Base-by-base conservation (phyloP, 305 asterid species). In the Ilex paraguariensis region DNA sequence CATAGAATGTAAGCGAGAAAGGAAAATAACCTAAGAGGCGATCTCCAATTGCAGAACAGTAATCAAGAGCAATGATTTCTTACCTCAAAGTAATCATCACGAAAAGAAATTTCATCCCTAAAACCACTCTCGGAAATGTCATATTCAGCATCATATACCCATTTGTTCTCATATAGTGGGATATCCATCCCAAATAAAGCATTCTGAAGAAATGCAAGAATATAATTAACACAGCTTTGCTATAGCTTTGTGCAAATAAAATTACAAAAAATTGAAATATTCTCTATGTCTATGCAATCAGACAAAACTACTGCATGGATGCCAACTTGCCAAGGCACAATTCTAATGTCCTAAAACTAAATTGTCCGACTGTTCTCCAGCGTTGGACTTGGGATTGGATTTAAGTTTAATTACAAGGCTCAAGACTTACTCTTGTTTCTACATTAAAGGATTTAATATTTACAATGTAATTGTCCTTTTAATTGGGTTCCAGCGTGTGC, bases 131-230 rank as follows among this genome's bases (percentile, higher is more conserved):
- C 87, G 33, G 78, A 79, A 57, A 60, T 57, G 67, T 59, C 65
- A 71, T 76, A 71, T 36, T 75, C 83, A 67, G 63, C 73, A 44
- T 66, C 63, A 64, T 73, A 80, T 74, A 72, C 66, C 80, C 68
- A 80, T 75, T 80, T 78, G 68, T 74, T 82, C 73, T 81, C 82
- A 16, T 84, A 84, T 39, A 78, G 76, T 15, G 83, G 67, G 63
- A 86, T 70, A 73, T 81, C 90, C 92, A 88, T 86, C 72, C 88
- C 96, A 76, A 88, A 70, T 69, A 88, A 74, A 57, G 77, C 92
- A 54, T 79, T 82, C 96, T 88, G 81, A 64, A 72, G 59, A 67
- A 62, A 75, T 64, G 56, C 48, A 76, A 72, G 74, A 58, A 57
- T 57, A 68, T 31, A 65, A 31, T 30, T 45, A 75, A 52, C 40